phyloP scores from a whole-genome alignment of 176 grass and related monocot species.

The Triticum timopheevii region DNA sequence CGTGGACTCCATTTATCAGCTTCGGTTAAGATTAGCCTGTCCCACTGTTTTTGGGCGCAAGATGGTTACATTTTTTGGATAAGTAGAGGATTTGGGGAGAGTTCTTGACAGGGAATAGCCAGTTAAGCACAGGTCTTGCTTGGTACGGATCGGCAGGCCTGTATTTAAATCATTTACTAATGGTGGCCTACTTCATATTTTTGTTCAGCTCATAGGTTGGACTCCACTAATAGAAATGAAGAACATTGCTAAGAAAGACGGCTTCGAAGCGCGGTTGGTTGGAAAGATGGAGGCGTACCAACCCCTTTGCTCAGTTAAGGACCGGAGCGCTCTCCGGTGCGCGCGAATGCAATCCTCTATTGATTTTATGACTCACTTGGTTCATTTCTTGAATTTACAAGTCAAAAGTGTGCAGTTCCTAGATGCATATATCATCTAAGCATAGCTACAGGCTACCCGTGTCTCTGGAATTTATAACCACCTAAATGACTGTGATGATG shows the following conservation, averaged over 20 bases:
- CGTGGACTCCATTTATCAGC: not conserved
- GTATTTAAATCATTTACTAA: too few species aligned
- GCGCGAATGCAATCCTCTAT: not conserved
- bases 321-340: constrained; percentile 61
- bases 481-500: too few species aligned
- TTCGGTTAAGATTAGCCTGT: not conserved
- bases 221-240: constrained; percentile 72
- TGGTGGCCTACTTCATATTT: not conserved
- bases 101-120: not conserved
- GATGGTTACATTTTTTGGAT: not conserved
- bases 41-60: not conserved
- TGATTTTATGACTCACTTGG: not conserved
- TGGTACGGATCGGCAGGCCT: too few species aligned
- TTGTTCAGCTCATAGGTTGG: constrained; percentile 75
- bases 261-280: constrained; percentile 43
- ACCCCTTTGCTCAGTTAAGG: constrained; percentile 77
- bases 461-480: not conserved
- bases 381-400: constrained; percentile 1
- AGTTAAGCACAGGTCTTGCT: not conserved
- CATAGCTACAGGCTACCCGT: not conserved
- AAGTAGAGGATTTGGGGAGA: not conserved
- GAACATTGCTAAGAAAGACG: constrained; percentile 45
- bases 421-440: not conserved
- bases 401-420: not conserved
- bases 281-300: constrained; percentile 78